Percentiles rank a stretch among this genome's conserved stretches.
phyloP scores from a whole-genome alignment of 148 eudicot genomes.

The Amaranthus cruentus region DNA sequence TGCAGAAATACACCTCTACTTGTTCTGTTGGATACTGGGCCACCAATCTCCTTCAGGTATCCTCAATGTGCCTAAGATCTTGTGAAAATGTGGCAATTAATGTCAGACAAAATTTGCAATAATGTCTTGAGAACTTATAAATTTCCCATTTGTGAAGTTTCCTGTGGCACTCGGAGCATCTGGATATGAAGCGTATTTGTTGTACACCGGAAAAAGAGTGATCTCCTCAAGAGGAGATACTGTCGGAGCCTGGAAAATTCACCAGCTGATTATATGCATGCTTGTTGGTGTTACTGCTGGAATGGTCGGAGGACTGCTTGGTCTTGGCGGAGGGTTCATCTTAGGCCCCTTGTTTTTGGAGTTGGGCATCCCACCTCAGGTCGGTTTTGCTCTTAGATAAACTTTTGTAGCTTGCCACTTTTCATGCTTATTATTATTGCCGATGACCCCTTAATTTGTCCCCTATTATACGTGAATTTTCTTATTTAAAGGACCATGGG shows the following conservation, averaged over 20 bases:
- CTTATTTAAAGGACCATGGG: background rate
- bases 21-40: constrained; percentile 51
- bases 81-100: too few relatives aligned
- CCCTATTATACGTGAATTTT: background rate
- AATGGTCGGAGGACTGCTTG: constrained; percentile 66
- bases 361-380: constrained; percentile 73
- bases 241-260: constrained; percentile 27
- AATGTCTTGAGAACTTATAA: background rate
- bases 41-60: constrained; percentile 51
- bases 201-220: constrained; percentile 52
- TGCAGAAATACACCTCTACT: constrained; percentile 44
- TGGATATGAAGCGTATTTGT: constrained; percentile 42
- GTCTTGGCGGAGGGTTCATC: constrained; percentile 72
- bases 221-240: constrained; percentile 46
- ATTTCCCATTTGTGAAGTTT: constrained; percentile 22
- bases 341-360: constrained; percentile 61
- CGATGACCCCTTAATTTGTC: background rate
- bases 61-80: constrained; percentile 3
- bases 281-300: constrained; percentile 51
- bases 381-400: constrained; percentile 1
- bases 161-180: constrained; percentile 58
- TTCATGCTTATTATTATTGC: background rate
- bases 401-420: background rate
- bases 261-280: constrained; percentile 41
- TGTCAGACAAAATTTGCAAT: background rate